Base-by-base conservation (phyloP, 371 early-diverging fungal genomes). In the Lichtheimia corymbifera region DNA sequence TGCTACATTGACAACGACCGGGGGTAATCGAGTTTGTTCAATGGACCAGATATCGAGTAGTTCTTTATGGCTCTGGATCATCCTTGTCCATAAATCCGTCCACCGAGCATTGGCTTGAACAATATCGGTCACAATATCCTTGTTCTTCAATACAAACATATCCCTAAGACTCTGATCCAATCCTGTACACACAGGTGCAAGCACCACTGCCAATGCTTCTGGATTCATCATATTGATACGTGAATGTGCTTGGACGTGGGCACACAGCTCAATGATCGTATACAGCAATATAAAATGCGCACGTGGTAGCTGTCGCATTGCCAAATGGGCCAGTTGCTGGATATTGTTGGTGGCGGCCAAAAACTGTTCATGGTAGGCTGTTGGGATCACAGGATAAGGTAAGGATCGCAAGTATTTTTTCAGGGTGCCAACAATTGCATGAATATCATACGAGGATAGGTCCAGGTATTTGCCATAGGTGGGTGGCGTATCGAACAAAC, bases 371-470 rank as follows among this genome's bases (percentile, higher is more conserved):
- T 80, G 80, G 45, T 51, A 60, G 14, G 66, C 53, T 14, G 30
- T 55, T 12, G 80, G 80, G 17, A 80, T 74, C 18, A 65, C 73
- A 28, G 80, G 70, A 22, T 72, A 72, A 28, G 80, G 80, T n/a
- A 80, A 45, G 22, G 67, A 61, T 40, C 73, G 62, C 18, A 80
- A 54, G 44, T 70, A 80, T 49, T 75, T 74, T 52, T 80, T 80
- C 14, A 77, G 66, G 3, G 71, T 67, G 25, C 80, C 68, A 7
- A 76, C 70, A 25, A 80, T 70, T 17, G 80, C 69, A 60, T 80
- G 80, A 25, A 77, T 76, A 45, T 80, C 80, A 54, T 68, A 64
- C 15, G 55, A 2, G 30, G 65, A 60, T 42, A 80, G 61, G 44
- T 80, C 75, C 42, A 79, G 52, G 43, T 70, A 70, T 61, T 66